Evolutionary conservation across 2,329 filamentous ascomycete genomes (phyloP).

Genomic region (Raffaelea deltoideospora): DNA sequence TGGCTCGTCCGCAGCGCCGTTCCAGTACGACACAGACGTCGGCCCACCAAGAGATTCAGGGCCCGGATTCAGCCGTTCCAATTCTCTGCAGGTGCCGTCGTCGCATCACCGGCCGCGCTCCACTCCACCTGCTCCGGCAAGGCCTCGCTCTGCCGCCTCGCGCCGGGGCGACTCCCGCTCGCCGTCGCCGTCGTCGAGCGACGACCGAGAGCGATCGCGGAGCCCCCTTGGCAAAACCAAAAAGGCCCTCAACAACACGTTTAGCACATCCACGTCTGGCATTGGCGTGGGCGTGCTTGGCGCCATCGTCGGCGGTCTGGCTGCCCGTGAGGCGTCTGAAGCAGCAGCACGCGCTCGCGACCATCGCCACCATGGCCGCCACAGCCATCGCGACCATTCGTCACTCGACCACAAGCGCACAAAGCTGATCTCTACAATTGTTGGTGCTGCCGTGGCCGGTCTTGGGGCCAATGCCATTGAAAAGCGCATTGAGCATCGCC

Average conservation of each 20-base stretch:
- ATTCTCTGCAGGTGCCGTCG: slow-evolving; percentile 12
- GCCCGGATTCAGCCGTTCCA: slow-evolving; percentile 4
- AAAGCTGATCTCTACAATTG: slow-evolving; percentile 30
- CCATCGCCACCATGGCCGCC: slow-evolving; percentile 12
- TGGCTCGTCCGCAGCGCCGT: background rate
- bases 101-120: slow-evolving; percentile 14
- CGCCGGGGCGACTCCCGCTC: slow-evolving; percentile 4
- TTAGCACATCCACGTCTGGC: slow-evolving; percentile 31
- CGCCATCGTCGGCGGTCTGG: slow-evolving; percentile 37
- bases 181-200: slow-evolving; percentile 1
- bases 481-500: slow-evolving; percentile 24
- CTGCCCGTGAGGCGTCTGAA: slow-evolving; percentile 25
- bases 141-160: slow-evolving; percentile 1
- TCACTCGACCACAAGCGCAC: slow-evolving; percentile 14
- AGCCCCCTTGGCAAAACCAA: slow-evolving; percentile 25
- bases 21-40: slow-evolving; percentile 27
- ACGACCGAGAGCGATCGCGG: slow-evolving; percentile 2
- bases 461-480: slow-evolving; percentile 37
- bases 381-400: slow-evolving; percentile 12
- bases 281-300: slow-evolving; percentile 36
- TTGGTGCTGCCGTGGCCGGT: slow-evolving; percentile 39
- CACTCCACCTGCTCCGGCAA: slow-evolving; percentile 9
- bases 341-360: slow-evolving; percentile 14
- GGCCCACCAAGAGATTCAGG: slow-evolving; percentile 8
- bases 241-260: slow-evolving; percentile 27